phyloP scores from a whole-genome alignment of 2,329 filamentous ascomycete genomes.

The Endoconidiophora laricicola region DNA sequence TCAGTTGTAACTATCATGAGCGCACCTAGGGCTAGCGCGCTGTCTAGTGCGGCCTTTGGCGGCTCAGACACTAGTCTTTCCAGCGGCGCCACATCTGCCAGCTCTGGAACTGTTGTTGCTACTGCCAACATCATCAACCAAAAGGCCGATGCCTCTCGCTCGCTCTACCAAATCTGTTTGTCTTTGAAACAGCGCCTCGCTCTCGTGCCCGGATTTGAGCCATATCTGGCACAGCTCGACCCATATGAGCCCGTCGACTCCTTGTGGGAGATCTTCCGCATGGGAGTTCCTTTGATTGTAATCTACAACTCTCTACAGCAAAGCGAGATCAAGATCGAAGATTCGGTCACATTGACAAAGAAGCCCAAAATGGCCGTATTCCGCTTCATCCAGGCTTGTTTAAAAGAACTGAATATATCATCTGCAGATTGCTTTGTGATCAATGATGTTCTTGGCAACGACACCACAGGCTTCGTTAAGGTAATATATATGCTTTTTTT shows the following conservation, averaged over 20 bases:
- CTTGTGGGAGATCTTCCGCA: conserved; percentile 73
- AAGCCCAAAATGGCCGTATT: conserved; percentile 76
- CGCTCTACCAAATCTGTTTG: conserved; percentile 89
- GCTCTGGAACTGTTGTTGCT: conserved; percentile 49
- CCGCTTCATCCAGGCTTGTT: conserved; percentile 80
- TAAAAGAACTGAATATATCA: conserved; percentile 64
- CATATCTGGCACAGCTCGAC: conserved; percentile 55
- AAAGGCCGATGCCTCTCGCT: conserved; percentile 77
- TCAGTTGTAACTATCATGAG: conserved; percentile 31
- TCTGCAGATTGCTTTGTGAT: conserved; percentile 80
- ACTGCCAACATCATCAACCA: conserved; percentile 95
- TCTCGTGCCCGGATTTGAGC: conserved; percentile 69
- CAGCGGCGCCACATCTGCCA: conserved; percentile 28
- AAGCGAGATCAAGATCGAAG: conserved; percentile 49
- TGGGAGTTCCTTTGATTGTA: conserved; percentile 67
- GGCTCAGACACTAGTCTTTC: conserved; percentile 35
- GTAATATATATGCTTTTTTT: conserved; percentile 26
- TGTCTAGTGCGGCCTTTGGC: conserved; percentile 42
- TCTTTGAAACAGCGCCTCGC: conserved; percentile 65
- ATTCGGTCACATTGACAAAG: conserved; percentile 49
- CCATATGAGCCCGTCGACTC: conserved; percentile 66
- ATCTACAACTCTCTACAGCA: conserved; percentile 81
- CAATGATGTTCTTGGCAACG: conserved; percentile 77
- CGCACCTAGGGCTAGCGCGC: conserved; percentile 41
- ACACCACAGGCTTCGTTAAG: conserved; percentile 96